Evolutionary conservation across 2,329 filamentous ascomycete genomes (phyloP).

Genomic region (Cercospora brassicicola): DNA sequence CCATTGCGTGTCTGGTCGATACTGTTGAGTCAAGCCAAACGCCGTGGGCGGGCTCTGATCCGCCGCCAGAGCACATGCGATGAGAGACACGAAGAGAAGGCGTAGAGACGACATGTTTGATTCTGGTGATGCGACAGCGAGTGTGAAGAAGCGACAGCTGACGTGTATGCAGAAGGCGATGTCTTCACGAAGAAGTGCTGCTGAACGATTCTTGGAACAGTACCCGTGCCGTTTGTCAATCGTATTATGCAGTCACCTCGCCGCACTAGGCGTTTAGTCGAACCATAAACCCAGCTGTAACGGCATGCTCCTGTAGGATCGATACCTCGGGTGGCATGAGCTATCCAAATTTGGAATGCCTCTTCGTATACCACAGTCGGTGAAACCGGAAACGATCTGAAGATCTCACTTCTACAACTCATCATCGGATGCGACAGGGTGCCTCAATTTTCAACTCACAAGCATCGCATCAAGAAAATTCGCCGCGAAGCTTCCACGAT

Average conservation of each 20-base stretch:
- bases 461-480: background rate
- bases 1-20: slow-evolving; percentile 9
- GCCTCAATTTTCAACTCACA: background rate
- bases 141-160: background rate
- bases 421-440: background rate
- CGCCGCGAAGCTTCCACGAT: background rate
- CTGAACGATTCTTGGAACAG: background rate
- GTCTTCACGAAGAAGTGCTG: background rate
- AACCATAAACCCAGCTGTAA: background rate
- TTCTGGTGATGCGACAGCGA: background rate
- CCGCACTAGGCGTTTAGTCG: background rate
- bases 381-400: background rate
- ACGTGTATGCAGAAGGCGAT: background rate
- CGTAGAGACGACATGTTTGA: slow-evolving; percentile 1
- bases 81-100: background rate
- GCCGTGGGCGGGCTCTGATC: slow-evolving; percentile 10
- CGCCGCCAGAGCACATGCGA: slow-evolving; percentile 4
- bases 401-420: background rate
- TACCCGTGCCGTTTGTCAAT: background rate
- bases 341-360: background rate
- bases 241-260: slow-evolving; percentile 2
- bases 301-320: background rate
- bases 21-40: slow-evolving; percentile 8
- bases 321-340: slow-evolving; percentile 7
- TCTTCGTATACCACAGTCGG: background rate